Evolutionary conservation across 176 grass and related monocot genomes (phyloP).

Genomic region (maize (Zea mays)): DNA sequence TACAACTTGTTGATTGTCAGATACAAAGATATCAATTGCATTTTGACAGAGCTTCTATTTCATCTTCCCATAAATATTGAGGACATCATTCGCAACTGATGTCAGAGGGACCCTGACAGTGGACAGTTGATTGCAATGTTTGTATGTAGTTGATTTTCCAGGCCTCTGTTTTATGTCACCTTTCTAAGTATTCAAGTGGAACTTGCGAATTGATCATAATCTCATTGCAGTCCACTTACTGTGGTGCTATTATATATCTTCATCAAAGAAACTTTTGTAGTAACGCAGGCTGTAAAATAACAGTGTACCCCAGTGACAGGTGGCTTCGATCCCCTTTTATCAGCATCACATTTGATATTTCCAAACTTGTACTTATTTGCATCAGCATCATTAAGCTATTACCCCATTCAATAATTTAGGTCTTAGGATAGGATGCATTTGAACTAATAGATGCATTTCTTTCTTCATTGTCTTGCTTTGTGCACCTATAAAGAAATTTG

Average conservation of each 20-base stretch:
- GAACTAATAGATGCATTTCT: not conserved
- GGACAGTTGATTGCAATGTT: constrained; percentile 3
- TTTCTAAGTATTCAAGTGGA: constrained; percentile 18
- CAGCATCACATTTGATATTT: not conserved
- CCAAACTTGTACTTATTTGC: not conserved
- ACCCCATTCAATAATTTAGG: not conserved
- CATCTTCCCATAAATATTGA: constrained; percentile 20
- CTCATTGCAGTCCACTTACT: not conserved
- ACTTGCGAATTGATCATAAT: not conserved
- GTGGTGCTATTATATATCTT: not conserved
- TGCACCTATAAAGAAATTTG: not conserved
- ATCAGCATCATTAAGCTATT: not conserved
- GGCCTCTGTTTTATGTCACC: not conserved
- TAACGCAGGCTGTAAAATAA: not conserved
- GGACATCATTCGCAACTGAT: not conserved
- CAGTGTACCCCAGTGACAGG: not conserved
- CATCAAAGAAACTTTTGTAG: not conserved
- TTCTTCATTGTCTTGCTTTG: not conserved
- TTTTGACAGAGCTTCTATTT: constrained; percentile 14
- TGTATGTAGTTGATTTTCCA: not conserved
- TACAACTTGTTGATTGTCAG: not conserved
- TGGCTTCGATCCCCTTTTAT: not conserved
- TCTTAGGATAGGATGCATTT: not conserved
- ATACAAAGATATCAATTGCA: not conserved
- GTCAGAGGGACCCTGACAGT: not conserved